Percentiles rank a stretch among this genome's conserved stretches.
phyloP scores from a whole-genome alignment of 2,329 filamentous ascomycete genomes.

The Atkinsonella hypoxylon region DNA sequence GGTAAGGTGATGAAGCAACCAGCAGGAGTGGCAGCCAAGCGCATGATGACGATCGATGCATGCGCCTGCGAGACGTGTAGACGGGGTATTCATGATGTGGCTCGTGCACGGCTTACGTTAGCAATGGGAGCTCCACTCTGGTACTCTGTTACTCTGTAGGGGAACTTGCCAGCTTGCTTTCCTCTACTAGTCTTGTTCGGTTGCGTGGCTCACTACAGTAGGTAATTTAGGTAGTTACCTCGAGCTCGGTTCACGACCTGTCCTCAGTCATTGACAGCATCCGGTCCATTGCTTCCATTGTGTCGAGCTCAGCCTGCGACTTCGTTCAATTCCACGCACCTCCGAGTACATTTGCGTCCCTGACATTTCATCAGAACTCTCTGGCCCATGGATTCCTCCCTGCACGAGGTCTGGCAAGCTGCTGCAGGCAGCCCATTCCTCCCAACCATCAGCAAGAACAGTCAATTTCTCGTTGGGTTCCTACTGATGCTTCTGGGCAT shows the following conservation, averaged over 20 bases:
- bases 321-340: neutral
- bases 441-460: constrained; percentile 67
- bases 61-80: too few species aligned
- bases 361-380: neutral
- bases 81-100: constrained; percentile 2
- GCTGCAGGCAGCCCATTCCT: constrained; percentile 77
- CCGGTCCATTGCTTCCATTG: neutral
- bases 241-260: neutral
- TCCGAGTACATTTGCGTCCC: neutral
- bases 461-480: constrained; percentile 75
- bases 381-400: constrained; percentile 61
- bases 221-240: constrained; percentile 9
- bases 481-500: constrained; percentile 61
- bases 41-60: neutral
- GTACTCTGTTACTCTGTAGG: neutral
- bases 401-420: constrained; percentile 88
- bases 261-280: neutral
- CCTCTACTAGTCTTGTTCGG: constrained; percentile 7
- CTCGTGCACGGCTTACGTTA: constrained; percentile 21
- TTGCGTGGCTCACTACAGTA: constrained; percentile 21
- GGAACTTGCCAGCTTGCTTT: too few species aligned
- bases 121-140: neutral
- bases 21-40: neutral
- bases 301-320: neutral
- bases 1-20: neutral